Evolutionary conservation across 2,329 filamentous ascomycete species (phyloP), one percentile per base, ranked within the genome.

Genomic region (Ophiosphaerella korrae): DNA sequence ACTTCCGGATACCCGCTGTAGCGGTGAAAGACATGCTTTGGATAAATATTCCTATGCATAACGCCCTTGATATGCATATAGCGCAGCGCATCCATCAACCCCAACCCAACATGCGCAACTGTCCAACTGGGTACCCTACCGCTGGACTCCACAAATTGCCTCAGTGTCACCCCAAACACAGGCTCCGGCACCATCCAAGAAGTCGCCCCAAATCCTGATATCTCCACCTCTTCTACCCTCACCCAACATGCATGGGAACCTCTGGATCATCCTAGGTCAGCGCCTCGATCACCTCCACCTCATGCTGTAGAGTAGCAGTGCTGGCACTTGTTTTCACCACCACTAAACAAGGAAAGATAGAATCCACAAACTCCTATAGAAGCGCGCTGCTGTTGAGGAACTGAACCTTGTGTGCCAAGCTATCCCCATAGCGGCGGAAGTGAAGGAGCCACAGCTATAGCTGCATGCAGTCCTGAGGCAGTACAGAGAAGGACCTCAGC

Each of bases 1-100:
- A 58, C 35, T 43, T 60, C 49, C 3, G 56, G 58, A 32, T 55
- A 63, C 7, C 52, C 49, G 8, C 50, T 40, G 39, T 53, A 61
- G 12, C 40, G 42, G 29, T 52, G 47, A 21, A 42, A 13, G 16
- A 45, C 41, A 8, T 44, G 36, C 12, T 42, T 31, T 2, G 48
- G 37, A 23, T 56, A 57, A 3, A 52, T 23, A 5, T 52, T 54
- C 2, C 40, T 41, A 33, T 60, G 50, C 18, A 41, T 33, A 8
- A 55, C 14, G 7, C 48, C 50, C 7, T 42, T 33, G 3, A 24
- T 38, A 38, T 57, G 53, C 7, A 58, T 14, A 8, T 52, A 54
- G 0, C 24, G 6, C 7, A 58, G 21, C 1, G 51, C 48, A 24
- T 52, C 39, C 6, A 64, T 7, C 21, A 64, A 14, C 2, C 36